Evolutionary conservation across 2,329 filamentous ascomycete species (phyloP).

Genomic region (Fusarium continuum): DNA sequence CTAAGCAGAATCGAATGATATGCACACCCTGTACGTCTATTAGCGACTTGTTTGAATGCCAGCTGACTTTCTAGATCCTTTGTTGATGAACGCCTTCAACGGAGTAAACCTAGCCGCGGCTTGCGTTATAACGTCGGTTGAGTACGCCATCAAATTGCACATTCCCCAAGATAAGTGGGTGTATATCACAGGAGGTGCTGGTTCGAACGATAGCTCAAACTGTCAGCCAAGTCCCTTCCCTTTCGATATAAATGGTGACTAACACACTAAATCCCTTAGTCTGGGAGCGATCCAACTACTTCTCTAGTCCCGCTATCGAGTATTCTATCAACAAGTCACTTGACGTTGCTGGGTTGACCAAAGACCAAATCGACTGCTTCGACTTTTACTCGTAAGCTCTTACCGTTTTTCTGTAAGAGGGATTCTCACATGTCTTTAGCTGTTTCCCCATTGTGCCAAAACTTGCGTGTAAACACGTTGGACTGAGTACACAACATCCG

Average conservation of each 20-base stretch:
- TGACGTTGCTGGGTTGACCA: constrained; percentile 54
- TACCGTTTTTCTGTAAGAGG: accelerated
- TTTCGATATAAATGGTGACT: accelerated
- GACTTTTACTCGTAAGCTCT: constrained; percentile 68
- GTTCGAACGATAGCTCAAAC: constrained; percentile 61
- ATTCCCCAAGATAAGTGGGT: constrained; percentile 68
- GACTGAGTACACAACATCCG: constrained; percentile 56
- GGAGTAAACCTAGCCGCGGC: constrained; percentile 71
- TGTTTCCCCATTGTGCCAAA: constrained; percentile 78
- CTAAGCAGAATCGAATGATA: constrained; percentile 71
- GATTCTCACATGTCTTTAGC: constrained; percentile 44
- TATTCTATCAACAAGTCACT: constrained; percentile 65
- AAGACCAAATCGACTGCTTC: constrained; percentile 65
- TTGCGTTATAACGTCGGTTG: constrained; percentile 66
- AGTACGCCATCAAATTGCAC: constrained; percentile 62
- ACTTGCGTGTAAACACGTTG: constrained; percentile 68
- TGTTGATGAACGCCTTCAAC: constrained; percentile 78
- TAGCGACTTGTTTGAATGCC: accelerated
- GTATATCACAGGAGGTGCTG: constrained; percentile 71
- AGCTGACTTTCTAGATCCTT: constrained; percentile 58
- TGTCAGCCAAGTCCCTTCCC: constrained; percentile 52
- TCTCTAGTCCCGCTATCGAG: constrained; percentile 66
- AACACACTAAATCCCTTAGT: too few relatives aligned
- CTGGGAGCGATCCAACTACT: constrained; percentile 68
- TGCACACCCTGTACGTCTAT: constrained; percentile 67